Evolutionary conservation across 176 grass and related monocot genomes (phyloP).

Genomic region (Thinopyrum elongatum): DNA sequence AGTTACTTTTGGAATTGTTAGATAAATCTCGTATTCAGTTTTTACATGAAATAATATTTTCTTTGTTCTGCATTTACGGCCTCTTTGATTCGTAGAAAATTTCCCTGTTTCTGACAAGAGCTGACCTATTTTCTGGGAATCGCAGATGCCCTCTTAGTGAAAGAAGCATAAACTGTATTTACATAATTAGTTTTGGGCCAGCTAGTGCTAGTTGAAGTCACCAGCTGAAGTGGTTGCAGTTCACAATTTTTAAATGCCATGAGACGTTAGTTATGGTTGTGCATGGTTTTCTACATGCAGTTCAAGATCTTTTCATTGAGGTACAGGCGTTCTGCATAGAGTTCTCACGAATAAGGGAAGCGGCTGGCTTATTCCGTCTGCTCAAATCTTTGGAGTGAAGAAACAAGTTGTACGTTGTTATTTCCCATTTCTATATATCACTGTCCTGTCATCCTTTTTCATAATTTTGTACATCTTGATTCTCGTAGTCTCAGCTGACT

Average conservation of each 20-base stretch:
- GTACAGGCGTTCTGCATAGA: slow-evolving; percentile 99
- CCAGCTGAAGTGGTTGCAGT: not conserved
- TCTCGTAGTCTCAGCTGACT: slow-evolving; percentile 11
- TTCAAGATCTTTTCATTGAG: slow-evolving; percentile 99
- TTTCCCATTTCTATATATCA: slow-evolving; percentile 34
- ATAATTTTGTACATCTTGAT: slow-evolving; percentile 36
- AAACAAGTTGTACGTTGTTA: slow-evolving; percentile 49
- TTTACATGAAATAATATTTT: not conserved
- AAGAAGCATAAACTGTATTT: slow-evolving; percentile 10
- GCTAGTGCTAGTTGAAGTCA: not conserved
- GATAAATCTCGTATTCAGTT: not conserved
- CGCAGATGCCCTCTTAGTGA: not conserved
- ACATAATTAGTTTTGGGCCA: not conserved
- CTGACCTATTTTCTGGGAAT: not conserved
- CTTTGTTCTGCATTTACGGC: not conserved
- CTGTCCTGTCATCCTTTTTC: not conserved
- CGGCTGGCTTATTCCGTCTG: slow-evolving; percentile 91
- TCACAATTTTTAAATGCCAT: slow-evolving; percentile 3
- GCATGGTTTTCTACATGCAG: slow-evolving; percentile 51
- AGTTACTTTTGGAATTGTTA: no score
- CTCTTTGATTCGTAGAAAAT: not conserved
- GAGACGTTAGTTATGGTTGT: slow-evolving; percentile 9
- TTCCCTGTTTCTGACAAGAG: not conserved
- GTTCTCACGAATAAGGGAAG: slow-evolving; percentile 98
- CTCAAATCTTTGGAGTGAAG: slow-evolving; percentile 95